Conservation (phyloP, 2,329 filamentous ascomycete genomes). For the Monosporascus cannonballus region DNA sequence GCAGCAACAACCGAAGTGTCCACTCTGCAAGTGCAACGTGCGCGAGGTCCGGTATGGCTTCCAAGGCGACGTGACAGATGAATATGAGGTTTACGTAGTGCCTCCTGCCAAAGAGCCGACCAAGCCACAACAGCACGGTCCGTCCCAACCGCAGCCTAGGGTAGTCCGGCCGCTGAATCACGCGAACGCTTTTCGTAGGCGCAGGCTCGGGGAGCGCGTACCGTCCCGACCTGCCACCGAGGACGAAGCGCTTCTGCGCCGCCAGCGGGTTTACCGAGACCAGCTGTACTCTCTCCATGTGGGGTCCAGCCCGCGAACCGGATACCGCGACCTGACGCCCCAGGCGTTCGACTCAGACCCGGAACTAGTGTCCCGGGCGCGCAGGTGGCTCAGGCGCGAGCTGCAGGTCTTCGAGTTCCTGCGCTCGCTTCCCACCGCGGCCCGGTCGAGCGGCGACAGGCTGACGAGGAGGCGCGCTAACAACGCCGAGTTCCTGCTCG, state of each 20-base stretch:
- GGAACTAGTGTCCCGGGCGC: slow-evolving; percentile 67
- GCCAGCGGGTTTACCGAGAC: slow-evolving; percentile 67
- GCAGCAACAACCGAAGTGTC: slow-evolving; percentile 64
- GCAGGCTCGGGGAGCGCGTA: slow-evolving; percentile 8
- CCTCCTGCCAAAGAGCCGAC: slow-evolving; percentile 22
- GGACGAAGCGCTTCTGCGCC: slow-evolving; percentile 42
- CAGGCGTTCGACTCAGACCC: slow-evolving; percentile 56
- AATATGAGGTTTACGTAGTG: slow-evolving; percentile 54
- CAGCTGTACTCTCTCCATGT: slow-evolving; percentile 74
- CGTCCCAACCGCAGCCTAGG: slow-evolving; percentile 1
- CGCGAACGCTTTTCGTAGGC: slow-evolving; percentile 1
- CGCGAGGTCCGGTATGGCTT: slow-evolving; percentile 61
- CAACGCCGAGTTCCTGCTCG: slow-evolving; percentile 78
- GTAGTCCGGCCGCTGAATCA: slow-evolving; percentile 1
- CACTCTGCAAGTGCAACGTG: slow-evolving; percentile 63
- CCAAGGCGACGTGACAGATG: slow-evolving; percentile 35
- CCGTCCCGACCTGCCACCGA: slow-evolving; percentile 17
- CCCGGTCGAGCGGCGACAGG: slow-evolving; percentile 13
- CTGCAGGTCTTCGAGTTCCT: slow-evolving; percentile 77
- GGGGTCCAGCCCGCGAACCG: slow-evolving; percentile 72
- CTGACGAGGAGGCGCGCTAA: slow-evolving; percentile 43
- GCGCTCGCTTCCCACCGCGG: slow-evolving; percentile 22
- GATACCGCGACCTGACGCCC: slow-evolving; percentile 69
- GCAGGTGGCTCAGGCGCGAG: slow-evolving; percentile 78
- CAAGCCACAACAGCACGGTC: background rate